phyloP scores from a whole-genome alignment of 495 filamentous ascomycete genomes.

The Penicillium nucicola region DNA sequence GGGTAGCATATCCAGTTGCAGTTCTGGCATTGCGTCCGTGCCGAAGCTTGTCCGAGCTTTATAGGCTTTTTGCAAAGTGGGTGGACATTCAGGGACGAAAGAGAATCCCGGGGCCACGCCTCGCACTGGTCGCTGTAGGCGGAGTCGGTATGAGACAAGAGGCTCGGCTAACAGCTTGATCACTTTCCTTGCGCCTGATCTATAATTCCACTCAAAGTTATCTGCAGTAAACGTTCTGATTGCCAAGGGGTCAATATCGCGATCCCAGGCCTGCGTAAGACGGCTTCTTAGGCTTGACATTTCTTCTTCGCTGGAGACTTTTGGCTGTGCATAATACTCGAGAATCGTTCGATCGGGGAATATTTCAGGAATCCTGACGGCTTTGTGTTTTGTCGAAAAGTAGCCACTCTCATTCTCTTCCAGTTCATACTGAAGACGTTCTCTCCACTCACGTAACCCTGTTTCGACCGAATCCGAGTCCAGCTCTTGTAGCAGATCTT shows the following conservation, averaged over 20 bases:
- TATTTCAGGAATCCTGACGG: slow-evolving; percentile 69
- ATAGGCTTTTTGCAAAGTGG: slow-evolving; percentile 55
- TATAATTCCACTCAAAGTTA: slow-evolving; percentile 81
- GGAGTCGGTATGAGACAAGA: slow-evolving; percentile 64
- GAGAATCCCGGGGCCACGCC: slow-evolving; percentile 16
- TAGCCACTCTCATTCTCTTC: slow-evolving; percentile 79
- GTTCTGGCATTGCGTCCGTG: slow-evolving; percentile 71
- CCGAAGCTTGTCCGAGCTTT: slow-evolving; percentile 64
- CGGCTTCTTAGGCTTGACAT: slow-evolving; percentile 52
- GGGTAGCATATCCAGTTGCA: slow-evolving; percentile 76
- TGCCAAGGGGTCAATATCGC: slow-evolving; percentile 60
- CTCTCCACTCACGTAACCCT: slow-evolving; percentile 65
- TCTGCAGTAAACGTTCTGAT: slow-evolving; percentile 71
- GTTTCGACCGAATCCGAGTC: slow-evolving; percentile 41
- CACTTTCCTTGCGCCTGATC: slow-evolving; percentile 77
- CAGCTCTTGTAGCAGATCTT: slow-evolving; percentile 63
- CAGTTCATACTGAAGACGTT: slow-evolving; percentile 70
- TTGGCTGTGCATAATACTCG: slow-evolving; percentile 81
- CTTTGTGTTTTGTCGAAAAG: slow-evolving; percentile 72
- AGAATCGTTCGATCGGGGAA: slow-evolving; percentile 81
- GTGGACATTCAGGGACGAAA: slow-evolving; percentile 30
- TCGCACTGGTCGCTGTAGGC: slow-evolving; percentile 28
- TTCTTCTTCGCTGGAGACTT: slow-evolving; percentile 62
- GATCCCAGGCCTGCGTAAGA: slow-evolving; percentile 57
- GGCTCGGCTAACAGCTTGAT: slow-evolving; percentile 78